Evolutionary conservation across 345 rosid genomes (phyloP).

Genomic region (Bruguiera gymnorhiza): DNA sequence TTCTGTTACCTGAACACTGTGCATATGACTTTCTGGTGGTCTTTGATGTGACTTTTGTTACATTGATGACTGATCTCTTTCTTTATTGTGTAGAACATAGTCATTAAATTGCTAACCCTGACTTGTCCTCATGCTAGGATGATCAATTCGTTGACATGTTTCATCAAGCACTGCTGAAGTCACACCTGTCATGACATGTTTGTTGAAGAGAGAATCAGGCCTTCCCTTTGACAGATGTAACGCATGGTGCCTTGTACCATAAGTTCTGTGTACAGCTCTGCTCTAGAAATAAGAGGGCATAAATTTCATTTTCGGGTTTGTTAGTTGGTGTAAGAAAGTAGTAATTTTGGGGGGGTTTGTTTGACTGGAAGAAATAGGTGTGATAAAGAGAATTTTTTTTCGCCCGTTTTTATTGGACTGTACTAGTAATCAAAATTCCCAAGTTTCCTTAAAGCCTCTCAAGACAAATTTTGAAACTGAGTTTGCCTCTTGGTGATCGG

Average conservation of each 20-base stretch:
- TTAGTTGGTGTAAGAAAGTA: neutral
- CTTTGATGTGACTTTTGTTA: neutral
- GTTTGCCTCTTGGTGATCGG: no score
- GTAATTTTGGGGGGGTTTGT: neutral
- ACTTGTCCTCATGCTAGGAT: conserved; percentile 38
- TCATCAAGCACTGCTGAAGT: conserved; percentile 51
- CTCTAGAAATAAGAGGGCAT: conserved; percentile 13
- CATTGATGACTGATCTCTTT: neutral
- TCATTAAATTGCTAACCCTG: conserved; percentile 4
- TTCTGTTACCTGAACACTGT: neutral
- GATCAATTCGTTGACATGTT: conserved; percentile 65
- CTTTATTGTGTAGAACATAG: neutral
- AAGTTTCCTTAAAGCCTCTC: neutral
- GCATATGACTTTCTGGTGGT: neutral
- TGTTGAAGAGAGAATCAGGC: neutral
- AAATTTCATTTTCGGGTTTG: neutral
- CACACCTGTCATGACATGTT: conserved; percentile 39
- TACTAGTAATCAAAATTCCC: neutral
- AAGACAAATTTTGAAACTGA: no score
- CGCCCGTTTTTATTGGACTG: conserved; percentile 5
- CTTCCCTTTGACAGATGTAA: conserved; percentile 11
- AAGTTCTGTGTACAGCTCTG: conserved; percentile 31
- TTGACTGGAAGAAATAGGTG: neutral
- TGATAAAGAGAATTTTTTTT: no score
- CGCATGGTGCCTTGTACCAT: conserved; percentile 17